Evolutionary conservation across 108 stramenopile genomes (phyloP).

Genomic region (Fragilaria crotonensis): DNA sequence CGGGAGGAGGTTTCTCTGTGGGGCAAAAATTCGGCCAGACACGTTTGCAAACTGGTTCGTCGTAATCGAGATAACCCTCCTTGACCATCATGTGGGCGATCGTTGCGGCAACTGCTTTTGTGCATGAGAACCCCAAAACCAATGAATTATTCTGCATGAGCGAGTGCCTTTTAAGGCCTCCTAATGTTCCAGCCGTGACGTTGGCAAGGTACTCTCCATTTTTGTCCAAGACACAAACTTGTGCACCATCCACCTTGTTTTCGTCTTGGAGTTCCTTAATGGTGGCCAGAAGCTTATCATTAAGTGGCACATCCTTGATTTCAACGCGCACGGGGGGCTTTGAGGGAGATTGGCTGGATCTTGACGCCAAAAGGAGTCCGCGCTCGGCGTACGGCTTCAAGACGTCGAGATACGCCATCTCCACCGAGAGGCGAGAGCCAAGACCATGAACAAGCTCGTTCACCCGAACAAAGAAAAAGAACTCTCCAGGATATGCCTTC

Average conservation of each 20-base stretch:
- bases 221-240: conserved; percentile 6
- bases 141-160: neutral
- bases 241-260: neutral
- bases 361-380: too few relatives aligned
- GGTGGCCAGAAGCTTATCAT: conserved; percentile 3
- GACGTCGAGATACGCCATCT: conserved; percentile 3
- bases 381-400: conserved; percentile 18
- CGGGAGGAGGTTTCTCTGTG: neutral
- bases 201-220: neutral
- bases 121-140: conserved; percentile 3
- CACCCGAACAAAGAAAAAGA: conserved; percentile 6
- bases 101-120: conserved; percentile 1
- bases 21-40: conserved; percentile 20
- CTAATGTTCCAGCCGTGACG: neutral
- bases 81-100: conserved; percentile 1
- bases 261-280: neutral
- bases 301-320: conserved; percentile 1
- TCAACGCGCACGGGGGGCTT: neutral
- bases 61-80: conserved; percentile 1
- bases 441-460: conserved; percentile 8
- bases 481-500: conserved; percentile 10
- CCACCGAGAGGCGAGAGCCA: neutral
- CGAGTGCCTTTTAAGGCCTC: neutral
- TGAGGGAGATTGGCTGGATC: conserved; percentile 1
- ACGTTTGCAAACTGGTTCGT: conserved; percentile 9